Evolutionary conservation across 768 basidiomycete genomes (phyloP), one percentile per base, ranked within the genome.

Genomic region (Butyriboletus loyo): DNA sequence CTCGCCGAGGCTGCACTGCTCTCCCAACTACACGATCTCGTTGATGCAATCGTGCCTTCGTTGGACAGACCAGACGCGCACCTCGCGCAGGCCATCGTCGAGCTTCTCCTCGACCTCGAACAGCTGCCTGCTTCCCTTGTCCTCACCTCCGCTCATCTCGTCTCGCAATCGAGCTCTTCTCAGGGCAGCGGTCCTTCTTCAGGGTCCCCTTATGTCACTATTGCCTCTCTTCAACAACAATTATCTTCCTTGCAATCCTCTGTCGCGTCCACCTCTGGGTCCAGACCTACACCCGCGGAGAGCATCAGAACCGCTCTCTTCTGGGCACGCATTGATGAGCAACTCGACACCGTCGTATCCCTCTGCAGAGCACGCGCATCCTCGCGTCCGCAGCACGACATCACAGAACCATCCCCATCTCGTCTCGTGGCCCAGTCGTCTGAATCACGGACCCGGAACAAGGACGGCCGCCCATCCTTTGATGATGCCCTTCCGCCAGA

Each of bases 281-380:
- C 56, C n/a, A 43, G 45, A 30, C 43, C 48, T 21, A 53, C 78
- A 21, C 82, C 83, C 4, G 73, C 74, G 13, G 72, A 77, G 32
- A 75, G 65, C 10, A 81, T 87, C 2, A 84, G 87, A 62, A 71
- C 77, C 1, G 77, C 86, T 1, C 73, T 91, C 13, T 71, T 94
- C 0, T 94, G 91, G 90, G 73, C 80, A 3, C 75, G 79, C 31
- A 84, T 93, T 28, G 89, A 91, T 58, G 76, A 82, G 46, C 81
- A 91, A 44, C 77, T 92, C 3, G 91, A 91, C 58, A 73, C 70
- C 15, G 81, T 93, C 15, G 75, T 85, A 0, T 68, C 77, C 3
- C 75, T 92, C 63, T 89, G 87, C 66, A 82, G 77, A 56, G 79
- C 82, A 51, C 83, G 83, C 19, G 75, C 79, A 4, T 42, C 64